Conservation (phyloP, 1,284 basidiomycete species). For the Meripilus lineatus region DNA sequence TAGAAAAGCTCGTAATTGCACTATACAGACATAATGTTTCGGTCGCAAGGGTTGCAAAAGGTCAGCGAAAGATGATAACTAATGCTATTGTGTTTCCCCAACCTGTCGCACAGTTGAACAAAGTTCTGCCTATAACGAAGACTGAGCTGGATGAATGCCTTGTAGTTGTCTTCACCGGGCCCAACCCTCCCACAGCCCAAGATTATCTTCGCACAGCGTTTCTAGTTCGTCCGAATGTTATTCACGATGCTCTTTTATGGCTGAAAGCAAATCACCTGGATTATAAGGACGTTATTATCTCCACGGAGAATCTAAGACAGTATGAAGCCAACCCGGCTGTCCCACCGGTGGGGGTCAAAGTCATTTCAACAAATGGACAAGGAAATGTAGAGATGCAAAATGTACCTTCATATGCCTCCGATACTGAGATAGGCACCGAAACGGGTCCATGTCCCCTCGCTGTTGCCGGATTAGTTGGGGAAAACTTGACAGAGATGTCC, state of each 20-base stretch:
- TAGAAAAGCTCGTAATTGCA: constrained; percentile 30
- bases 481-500: constrained; percentile 12
- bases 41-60: constrained; percentile 26
- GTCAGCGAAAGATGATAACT: no score
- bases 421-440: constrained; percentile 26
- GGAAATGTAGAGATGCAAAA: no score
- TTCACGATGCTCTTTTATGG: constrained; percentile 31
- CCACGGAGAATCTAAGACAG: constrained; percentile 24
- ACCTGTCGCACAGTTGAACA: constrained; percentile 30
- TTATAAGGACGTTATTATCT: constrained; percentile 33
- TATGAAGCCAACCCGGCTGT: constrained; percentile 29
- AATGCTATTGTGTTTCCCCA: constrained; percentile 32
- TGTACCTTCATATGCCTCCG: constrained; percentile 21
- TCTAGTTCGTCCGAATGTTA: constrained; percentile 25
- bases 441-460: constrained; percentile 32
- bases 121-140: constrained; percentile 26
- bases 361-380: constrained; percentile 17
- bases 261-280: constrained; percentile 33
- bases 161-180: constrained; percentile 31
- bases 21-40: constrained; percentile 25
- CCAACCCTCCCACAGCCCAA: constrained; percentile 24
- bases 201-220: constrained; percentile 33
- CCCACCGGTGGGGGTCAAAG: constrained; percentile 27
- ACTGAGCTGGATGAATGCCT: constrained; percentile 34
- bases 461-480: constrained; percentile 30